Conservation (phyloP, 2,329 filamentous ascomycete genomes). For the Sordariomycetes sp. region DNA sequence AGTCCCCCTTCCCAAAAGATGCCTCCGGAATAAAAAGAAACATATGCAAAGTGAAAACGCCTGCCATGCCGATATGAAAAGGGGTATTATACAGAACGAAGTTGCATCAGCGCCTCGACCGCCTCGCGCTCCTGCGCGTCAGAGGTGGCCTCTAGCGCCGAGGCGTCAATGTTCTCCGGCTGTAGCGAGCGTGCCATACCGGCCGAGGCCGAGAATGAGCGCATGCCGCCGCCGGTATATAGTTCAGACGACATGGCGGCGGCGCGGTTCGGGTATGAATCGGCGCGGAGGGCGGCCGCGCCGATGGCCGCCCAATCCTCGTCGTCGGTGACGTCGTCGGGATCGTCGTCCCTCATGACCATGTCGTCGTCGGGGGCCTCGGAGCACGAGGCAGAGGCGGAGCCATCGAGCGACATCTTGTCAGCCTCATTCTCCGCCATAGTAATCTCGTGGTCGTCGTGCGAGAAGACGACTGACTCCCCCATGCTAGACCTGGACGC, state of each 20-base stretch:
- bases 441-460: conserved; percentile 51
- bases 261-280: conserved; percentile 43
- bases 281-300: conserved; percentile 65
- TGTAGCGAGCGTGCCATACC: conserved; percentile 42
- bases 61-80: conserved; percentile 29
- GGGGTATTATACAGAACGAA: conserved; percentile 60
- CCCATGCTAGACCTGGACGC: conserved; percentile 45
- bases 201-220: conserved; percentile 31
- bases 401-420: conserved; percentile 79
- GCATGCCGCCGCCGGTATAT: conserved; percentile 31
- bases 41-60: conserved; percentile 24
- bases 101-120: conserved; percentile 65
- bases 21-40: background rate
- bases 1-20: conserved; percentile 4
- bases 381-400: conserved; percentile 60
- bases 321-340: conserved; percentile 81
- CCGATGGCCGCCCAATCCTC: conserved; percentile 92
- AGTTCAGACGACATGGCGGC: conserved; percentile 35
- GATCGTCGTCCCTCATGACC: conserved; percentile 56
- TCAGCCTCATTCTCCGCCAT: conserved; percentile 80
- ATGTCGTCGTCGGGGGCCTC: conserved; percentile 58
- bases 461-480: conserved; percentile 64
- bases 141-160: conserved; percentile 34
- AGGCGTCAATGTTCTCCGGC: conserved; percentile 35
- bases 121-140: conserved; percentile 70